Evolutionary conservation across 371 early-diverging fungal species (phyloP).

Genomic region (Mortierella sp.): DNA sequence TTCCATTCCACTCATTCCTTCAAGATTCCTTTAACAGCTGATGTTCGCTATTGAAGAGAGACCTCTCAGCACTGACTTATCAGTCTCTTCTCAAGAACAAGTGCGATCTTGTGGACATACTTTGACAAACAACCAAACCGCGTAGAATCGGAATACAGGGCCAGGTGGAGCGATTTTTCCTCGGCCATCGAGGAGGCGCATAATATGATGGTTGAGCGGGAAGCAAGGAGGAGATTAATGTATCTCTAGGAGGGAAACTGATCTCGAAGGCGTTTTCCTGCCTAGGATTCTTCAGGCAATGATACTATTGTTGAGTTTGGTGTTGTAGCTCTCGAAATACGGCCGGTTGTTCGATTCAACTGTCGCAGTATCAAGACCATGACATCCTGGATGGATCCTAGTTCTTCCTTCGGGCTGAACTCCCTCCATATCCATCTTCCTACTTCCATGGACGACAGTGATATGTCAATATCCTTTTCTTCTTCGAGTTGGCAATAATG

Average conservation of each 20-base stretch:
- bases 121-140: slow-evolving; percentile 17
- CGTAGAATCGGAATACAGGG: slow-evolving; percentile 18
- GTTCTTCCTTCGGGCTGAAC: slow-evolving; percentile 12
- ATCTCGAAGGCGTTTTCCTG: slow-evolving; percentile 3
- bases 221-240: slow-evolving; percentile 6
- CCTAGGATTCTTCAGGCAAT: slow-evolving; percentile 16
- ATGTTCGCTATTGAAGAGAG: slow-evolving; percentile 8
- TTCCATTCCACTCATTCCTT: slow-evolving; percentile 18
- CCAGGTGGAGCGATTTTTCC: slow-evolving; percentile 4
- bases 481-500: slow-evolving; percentile 31
- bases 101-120: slow-evolving; percentile 18
- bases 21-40: slow-evolving; percentile 23
- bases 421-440: slow-evolving; percentile 13
- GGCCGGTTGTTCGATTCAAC: slow-evolving; percentile 15
- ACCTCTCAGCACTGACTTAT: slow-evolving; percentile 11
- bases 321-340: slow-evolving; percentile 18
- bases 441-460: slow-evolving; percentile 5
- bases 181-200: slow-evolving; percentile 12
- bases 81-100: slow-evolving; percentile 25
- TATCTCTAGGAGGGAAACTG: slow-evolving; percentile 5
- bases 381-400: neutral
- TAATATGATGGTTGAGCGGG: slow-evolving; percentile 14
- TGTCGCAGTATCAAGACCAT: slow-evolving; percentile 10
- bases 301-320: slow-evolving; percentile 14
- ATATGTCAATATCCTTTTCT: slow-evolving; percentile 25